Percentiles rank a stretch among this genome's conserved stretches.
Evolutionary conservation across 2,329 filamentous ascomycete species (phyloP).

Genomic region (Fusarium sp.): DNA sequence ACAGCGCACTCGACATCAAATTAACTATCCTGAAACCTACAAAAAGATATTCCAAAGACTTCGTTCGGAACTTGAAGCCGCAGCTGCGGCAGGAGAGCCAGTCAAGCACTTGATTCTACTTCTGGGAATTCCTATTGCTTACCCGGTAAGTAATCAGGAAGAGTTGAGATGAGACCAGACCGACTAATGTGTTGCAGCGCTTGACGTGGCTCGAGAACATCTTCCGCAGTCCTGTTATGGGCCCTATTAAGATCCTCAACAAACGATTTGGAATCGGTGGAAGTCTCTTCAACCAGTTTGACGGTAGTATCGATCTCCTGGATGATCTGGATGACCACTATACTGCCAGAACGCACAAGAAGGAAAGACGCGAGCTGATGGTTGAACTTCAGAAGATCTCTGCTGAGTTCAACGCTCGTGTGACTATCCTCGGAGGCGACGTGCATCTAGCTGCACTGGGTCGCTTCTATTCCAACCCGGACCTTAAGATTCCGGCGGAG

Average conservation of each 20-base stretch:
- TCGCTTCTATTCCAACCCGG: conserved; percentile 93
- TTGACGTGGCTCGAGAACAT: conserved; percentile 98
- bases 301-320: conserved; percentile 91
- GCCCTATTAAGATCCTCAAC: conserved; percentile 89
- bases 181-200: conserved; percentile 62
- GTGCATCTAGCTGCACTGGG: conserved; percentile 93
- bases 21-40: conserved; percentile 95
- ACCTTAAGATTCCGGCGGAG: conserved; percentile 80
- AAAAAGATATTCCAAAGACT: conserved; percentile 84
- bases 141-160: conserved; percentile 68
- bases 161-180: not conserved
- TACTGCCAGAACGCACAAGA: conserved; percentile 91
- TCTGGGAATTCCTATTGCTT: conserved; percentile 87
- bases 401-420: conserved; percentile 85
- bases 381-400: conserved; percentile 86
- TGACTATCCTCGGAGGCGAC: conserved; percentile 94
- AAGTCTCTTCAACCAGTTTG: conserved; percentile 91
- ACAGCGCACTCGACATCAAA: conserved; percentile 86
- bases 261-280: conserved; percentile 89
- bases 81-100: conserved; percentile 74
- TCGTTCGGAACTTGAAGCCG: conserved; percentile 78
- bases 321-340: conserved; percentile 98
- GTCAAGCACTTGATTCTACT: conserved; percentile 91
- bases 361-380: conserved; percentile 83
- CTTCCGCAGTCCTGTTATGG: conserved; percentile 86